Percentiles rank a stretch among this genome's conserved stretches.
Evolutionary conservation across 192 early-diverging fungal genomes (phyloP).

Genomic region (Hyaloraphidium curvatum): DNA sequence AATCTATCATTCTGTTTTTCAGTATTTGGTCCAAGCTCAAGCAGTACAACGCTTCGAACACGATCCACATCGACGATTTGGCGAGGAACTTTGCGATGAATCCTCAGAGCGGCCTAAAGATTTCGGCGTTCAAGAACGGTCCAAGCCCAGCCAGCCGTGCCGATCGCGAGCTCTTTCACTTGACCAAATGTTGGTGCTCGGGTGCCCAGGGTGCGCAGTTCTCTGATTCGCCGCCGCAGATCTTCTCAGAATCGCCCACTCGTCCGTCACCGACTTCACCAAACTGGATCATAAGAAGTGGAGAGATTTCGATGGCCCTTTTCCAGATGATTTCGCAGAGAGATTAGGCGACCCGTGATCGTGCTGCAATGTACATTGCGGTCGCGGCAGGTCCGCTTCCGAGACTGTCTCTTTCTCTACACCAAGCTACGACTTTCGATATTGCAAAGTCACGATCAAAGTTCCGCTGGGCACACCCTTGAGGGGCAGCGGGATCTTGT

Average conservation of each 20-base stretch:
- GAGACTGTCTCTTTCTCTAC: no score
- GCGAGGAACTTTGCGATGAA: conserved; percentile 60
- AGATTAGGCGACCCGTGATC: not conserved
- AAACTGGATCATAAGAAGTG: conserved; percentile 36
- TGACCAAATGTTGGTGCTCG: conserved; percentile 20
- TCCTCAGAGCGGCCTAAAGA: conserved; percentile 19
- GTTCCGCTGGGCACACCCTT: no score
- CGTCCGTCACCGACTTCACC: conserved; percentile 25
- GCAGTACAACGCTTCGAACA: conserved; percentile 25
- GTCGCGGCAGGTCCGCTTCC: no score
- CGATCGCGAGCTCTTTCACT: conserved; percentile 35
- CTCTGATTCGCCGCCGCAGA: conserved; percentile 11
- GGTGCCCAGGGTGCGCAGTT: not conserved
- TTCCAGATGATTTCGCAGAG: not conserved
- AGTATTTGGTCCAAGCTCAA: conserved; percentile 41
- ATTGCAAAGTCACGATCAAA: no score
- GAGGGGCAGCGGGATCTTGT: not conserved
- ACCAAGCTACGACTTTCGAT: no score
- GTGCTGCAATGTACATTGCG: no score
- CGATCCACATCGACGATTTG: conserved; percentile 53
- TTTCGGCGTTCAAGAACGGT: conserved; percentile 33
- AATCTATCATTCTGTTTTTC: no score
- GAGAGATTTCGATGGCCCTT: conserved; percentile 2
- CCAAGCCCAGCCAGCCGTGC: conserved; percentile 15
- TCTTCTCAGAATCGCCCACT: conserved; percentile 34